Conservation (phyloP, 352 stramenopile genomes). For the Phytophthora podocarpi region DNA sequence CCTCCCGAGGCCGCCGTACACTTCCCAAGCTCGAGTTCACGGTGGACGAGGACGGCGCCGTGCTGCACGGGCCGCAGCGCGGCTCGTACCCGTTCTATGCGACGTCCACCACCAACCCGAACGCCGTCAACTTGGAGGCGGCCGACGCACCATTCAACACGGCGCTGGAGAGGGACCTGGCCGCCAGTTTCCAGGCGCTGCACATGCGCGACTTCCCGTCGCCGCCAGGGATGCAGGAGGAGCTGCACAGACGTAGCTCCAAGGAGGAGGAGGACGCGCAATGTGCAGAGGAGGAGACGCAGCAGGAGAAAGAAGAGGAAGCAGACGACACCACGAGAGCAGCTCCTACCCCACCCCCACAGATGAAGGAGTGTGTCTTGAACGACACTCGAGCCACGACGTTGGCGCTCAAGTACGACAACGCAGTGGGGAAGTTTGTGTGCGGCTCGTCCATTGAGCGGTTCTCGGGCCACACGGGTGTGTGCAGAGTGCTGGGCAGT, state of each 20-base stretch:
- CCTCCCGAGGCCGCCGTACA: conserved; percentile 64
- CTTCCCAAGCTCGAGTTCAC: conserved; percentile 87
- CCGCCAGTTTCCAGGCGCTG: conserved; percentile 57
- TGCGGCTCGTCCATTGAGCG: conserved; percentile 88
- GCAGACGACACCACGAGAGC: neutral
- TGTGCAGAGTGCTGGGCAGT: conserved; percentile 89
- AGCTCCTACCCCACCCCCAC: conserved; percentile 5
- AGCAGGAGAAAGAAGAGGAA: conserved; percentile 18
- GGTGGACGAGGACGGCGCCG: conserved; percentile 80
- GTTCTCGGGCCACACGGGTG: conserved; percentile 92
- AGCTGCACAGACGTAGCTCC: neutral
- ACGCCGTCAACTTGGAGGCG: conserved; percentile 10
- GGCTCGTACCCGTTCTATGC: conserved; percentile 46
- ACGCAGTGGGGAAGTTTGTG: conserved; percentile 68
- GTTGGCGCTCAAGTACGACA: conserved; percentile 77
- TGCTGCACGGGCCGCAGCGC: conserved; percentile 77
- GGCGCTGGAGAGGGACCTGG: conserved; percentile 44
- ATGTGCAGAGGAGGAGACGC: neutral
- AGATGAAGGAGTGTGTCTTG: conserved; percentile 85
- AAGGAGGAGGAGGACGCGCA: neutral
- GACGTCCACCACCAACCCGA: conserved; percentile 8
- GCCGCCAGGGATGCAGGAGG: conserved; percentile 6
- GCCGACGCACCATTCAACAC: conserved; percentile 30
- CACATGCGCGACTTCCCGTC: conserved; percentile 62
- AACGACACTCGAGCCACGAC: conserved; percentile 85